Evolutionary conservation across 2,329 filamentous ascomycete genomes (phyloP).

Genomic region (Cladosporium cucumerinum): DNA sequence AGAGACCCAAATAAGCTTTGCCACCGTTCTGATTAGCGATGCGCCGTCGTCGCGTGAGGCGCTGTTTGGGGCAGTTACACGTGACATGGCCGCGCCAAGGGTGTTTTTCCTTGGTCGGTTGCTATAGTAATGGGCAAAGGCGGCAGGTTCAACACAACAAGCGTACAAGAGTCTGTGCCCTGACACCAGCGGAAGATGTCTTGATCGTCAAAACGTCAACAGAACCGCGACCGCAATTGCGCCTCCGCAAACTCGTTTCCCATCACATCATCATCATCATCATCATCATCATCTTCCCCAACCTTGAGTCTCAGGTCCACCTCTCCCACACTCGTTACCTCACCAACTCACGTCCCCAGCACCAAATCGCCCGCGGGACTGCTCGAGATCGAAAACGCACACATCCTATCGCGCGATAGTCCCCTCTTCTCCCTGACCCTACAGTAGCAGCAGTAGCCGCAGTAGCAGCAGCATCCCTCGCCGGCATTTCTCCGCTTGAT

Average conservation of each 20-base stretch:
- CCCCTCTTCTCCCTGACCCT: neutral
- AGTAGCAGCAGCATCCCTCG: conserved; percentile 20
- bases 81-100: neutral
- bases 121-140: neutral
- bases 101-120: neutral
- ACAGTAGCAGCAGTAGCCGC: conserved; percentile 10
- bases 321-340: conserved; percentile 1
- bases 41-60: neutral
- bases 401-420: neutral
- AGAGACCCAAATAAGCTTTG: neutral
- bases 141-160: neutral
- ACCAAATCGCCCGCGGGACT: neutral
- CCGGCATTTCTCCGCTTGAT: conserved; percentile 19
- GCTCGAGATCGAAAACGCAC: neutral
- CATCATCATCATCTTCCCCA: neutral
- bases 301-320: neutral
- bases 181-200: conserved; percentile 4
- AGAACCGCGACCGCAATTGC: neutral
- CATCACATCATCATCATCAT: neutral
- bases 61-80: neutral
- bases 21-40: neutral
- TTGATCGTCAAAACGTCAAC: conserved; percentile 5
- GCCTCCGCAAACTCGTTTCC: neutral
- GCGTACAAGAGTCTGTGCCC: neutral
- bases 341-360: neutral